Percentiles rank a stretch among this genome's conserved stretches.
These are phyloP conservation scores for Podaxis sp. DNA, from an alignment of 768 basidiomycete species.

Conservation along the genomic window DNA sequence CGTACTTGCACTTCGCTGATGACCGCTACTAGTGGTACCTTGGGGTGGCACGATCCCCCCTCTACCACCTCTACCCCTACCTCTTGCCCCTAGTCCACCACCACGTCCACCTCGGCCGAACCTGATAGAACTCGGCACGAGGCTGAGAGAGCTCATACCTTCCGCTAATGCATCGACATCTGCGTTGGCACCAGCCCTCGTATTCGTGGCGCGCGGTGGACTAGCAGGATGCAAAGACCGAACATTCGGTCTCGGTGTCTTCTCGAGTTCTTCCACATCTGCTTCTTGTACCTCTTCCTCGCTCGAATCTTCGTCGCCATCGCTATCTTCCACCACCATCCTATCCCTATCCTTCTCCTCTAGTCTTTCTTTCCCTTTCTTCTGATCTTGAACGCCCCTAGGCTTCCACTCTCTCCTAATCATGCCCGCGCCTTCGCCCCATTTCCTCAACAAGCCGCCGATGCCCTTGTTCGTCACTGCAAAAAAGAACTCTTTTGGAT, in stretches of 20 bases:
- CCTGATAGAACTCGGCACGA: slow-evolving; percentile 68
- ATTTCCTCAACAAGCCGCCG: slow-evolving; percentile 72
- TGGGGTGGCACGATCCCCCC: slow-evolving; percentile 10
- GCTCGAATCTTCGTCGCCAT: slow-evolving; percentile 24
- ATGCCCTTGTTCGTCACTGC: slow-evolving; percentile 90
- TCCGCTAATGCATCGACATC: slow-evolving; percentile 50
- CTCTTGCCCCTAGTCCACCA: slow-evolving; percentile 15
- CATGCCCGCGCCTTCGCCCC: slow-evolving; percentile 85
- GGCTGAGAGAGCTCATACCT: slow-evolving; percentile 45
- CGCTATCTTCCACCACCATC: slow-evolving; percentile 29
- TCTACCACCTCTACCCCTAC: slow-evolving; percentile 14
- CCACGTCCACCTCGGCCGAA: slow-evolving; percentile 67
- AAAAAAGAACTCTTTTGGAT: slow-evolving; percentile 90
- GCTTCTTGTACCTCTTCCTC: slow-evolving; percentile 26
- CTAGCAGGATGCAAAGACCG: slow-evolving; percentile 11
- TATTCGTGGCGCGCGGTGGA: slow-evolving; percentile 15
- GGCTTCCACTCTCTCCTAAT: slow-evolving; percentile 72
- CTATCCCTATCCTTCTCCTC: slow-evolving; percentile 22
- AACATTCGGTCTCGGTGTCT: slow-evolving; percentile 22
- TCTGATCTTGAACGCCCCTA: slow-evolving; percentile 19
- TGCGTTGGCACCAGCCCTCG: slow-evolving; percentile 24
- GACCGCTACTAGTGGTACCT: slow-evolving; percentile 18
- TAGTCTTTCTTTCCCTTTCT: slow-evolving; percentile 4
- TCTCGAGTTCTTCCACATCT: slow-evolving; percentile 22
- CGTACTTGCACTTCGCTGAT: slow-evolving; percentile 4